Evolutionary conservation across 768 basidiomycete genomes (phyloP), one percentile per base, ranked within the genome.

Genomic region (Ramaria rubella): DNA sequence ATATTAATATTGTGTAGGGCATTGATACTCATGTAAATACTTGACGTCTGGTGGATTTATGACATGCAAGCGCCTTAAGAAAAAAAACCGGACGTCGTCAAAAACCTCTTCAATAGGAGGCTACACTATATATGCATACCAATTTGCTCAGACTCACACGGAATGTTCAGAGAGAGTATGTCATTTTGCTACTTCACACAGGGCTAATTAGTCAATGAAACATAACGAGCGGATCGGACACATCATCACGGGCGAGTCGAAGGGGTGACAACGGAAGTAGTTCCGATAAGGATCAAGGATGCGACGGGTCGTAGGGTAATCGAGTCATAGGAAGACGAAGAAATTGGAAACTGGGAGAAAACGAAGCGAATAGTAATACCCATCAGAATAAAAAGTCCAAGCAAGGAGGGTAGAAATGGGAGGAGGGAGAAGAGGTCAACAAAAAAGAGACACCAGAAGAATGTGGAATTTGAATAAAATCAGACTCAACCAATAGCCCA

Each of bases 401-500:
- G 46, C 21, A 48, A 48, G 31, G 36, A 15, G 29, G 36, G 27
- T 12, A 54, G 31, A 42, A 24, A 34, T 34, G 40, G 27, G 51
- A 23, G 23, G 24, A 44, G 36, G 19, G 52, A 30, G 36, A 48
- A 40, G 46, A 55, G 29, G 14, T 21, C 33, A 26, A 42, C 38
- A 58, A 23, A 44, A 50, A 50, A 56, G 54, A 19, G 14, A 59
- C 24, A 48, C 29, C 26, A 55, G 34, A 33, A 59, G 43, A 38
- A 46, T 44, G 42, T 49, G 50, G 49, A 49, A 58, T 51, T 38
- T 42, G 57, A 55, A 48, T 54, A 45, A 55, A 46, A 55, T 55
- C 29, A 38, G 48, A 55, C 55, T 36, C 55, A 56, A 59, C 55
- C 53, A 55, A 31, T 43, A 56, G 58, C 42, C 53, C 54, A 55